Percentiles rank a stretch among this genome's conserved stretches.
Conservation (phyloP, 768 basidiomycete genomes). For the Termitomyces sp. region DNA sequence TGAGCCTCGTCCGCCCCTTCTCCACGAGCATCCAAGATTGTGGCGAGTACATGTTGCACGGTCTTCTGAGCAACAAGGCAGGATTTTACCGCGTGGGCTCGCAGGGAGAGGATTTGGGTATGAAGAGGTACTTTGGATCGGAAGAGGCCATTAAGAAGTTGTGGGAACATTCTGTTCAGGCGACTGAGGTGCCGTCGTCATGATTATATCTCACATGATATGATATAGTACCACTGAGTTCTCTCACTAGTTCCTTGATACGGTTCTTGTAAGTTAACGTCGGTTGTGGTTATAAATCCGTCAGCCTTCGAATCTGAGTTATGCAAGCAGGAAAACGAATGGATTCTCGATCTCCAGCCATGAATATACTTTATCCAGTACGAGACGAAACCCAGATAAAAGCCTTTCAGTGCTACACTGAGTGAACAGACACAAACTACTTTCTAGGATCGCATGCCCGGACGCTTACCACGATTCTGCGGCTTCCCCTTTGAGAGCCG, state of each 20-base stretch:
- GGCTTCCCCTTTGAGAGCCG: too few relatives aligned
- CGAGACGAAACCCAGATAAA: too few relatives aligned
- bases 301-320: neutral
- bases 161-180: constrained; percentile 31
- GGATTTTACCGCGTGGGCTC: constrained; percentile 29
- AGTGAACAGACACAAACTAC: too few relatives aligned
- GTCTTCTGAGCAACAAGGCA: constrained; percentile 20
- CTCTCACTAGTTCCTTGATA: neutral
- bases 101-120: constrained; percentile 28
- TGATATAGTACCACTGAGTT: too few relatives aligned
- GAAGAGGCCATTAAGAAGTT: constrained; percentile 32
- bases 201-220: neutral
- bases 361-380: too few relatives aligned
- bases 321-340: too few relatives aligned
- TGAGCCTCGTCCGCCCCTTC: constrained; percentile 15
- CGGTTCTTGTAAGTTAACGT: neutral
- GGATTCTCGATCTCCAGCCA: too few relatives aligned
- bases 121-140: constrained; percentile 29
- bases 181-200: constrained; percentile 7
- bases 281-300: too few relatives aligned
- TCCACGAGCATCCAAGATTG: constrained; percentile 7
- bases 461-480: too few relatives aligned
- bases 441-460: too few relatives aligned
- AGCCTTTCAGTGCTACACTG: too few relatives aligned
- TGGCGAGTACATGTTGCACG: constrained; percentile 31